Base-by-base conservation (phyloP, 345 rosid species). In the Syzygium aromaticum region DNA sequence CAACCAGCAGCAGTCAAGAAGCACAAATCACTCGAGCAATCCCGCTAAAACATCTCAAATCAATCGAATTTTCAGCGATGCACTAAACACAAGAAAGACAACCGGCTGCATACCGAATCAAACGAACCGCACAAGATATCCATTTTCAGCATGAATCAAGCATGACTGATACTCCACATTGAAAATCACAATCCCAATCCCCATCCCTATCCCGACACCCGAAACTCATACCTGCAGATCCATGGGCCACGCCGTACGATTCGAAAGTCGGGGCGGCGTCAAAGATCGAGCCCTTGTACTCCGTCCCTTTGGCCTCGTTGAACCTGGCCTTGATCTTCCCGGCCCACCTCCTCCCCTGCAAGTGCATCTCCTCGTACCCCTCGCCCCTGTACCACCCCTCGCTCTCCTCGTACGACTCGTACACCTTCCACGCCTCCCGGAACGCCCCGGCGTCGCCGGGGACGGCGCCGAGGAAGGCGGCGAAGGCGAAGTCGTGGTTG, bases 331-430 rank as follows among this genome's bases (percentile, higher is more conserved):
- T 93, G 22, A 95, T 90, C 78, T 53, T 85, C n/a, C 98, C 99
- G 43, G 90, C 95, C 99, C 98, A 96, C 84, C 94, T 93, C 90
- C 95, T 91, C 80, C 93, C 95, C 92, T 95, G 98, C 89, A 95
- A 80, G 90, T 95, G 92, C 99, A 95, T 95, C 56, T 84, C 87
- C 84, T 95, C 96, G 49, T 87, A 95, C 43, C 98, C 94, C 30
- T 92, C 92, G 21, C 93, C 97, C 84, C 54, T 90, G 89, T 90
- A 95, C 99, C 99, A 95, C 16, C 98, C 98, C 91, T 96, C 96
- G 53, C 95, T 89, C 56, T 91, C 96, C 90, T 96, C 96, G 63
- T 87, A 91, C 86, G 57, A 85, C 57, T 87, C 92, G 84, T 90
- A 94, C 92, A 92, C 95, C 86, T 88, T 86, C 97, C 99, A 95